phyloP scores from a whole-genome alignment of 495 filamentous ascomycete genomes.

The Penicillium coffeae region DNA sequence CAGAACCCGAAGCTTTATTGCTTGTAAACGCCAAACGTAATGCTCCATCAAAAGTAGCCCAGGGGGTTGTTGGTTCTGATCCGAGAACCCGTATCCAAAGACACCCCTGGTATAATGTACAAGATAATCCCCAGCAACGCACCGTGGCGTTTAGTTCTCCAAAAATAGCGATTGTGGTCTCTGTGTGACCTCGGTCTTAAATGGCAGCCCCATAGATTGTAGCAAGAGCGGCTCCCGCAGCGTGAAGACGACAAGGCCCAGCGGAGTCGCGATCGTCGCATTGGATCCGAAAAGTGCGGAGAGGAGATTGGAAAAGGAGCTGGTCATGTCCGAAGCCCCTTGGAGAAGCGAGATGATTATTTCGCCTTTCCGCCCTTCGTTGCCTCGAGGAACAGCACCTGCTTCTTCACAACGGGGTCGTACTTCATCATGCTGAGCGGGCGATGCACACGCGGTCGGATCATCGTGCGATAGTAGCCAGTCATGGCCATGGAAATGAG shows the following conservation, averaged over 20 bases:
- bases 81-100: not conserved
- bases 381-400: slow-evolving; percentile 90
- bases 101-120: slow-evolving; percentile 25
- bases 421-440: slow-evolving; percentile 98
- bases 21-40: slow-evolving; percentile 27
- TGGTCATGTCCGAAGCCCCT: not conserved
- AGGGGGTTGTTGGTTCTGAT: too few species aligned
- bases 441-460: slow-evolving; percentile 72
- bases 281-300: not conserved
- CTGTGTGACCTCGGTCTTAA: too few species aligned
- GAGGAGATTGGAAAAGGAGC: not conserved
- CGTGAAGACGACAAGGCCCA: too few species aligned
- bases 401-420: slow-evolving; percentile 94
- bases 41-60: slow-evolving; percentile 26
- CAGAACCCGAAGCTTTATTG: slow-evolving; percentile 22
- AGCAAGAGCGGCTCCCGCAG: too few species aligned
- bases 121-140: slow-evolving; percentile 12
- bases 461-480: slow-evolving; percentile 88
- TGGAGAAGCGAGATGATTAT: slow-evolving; percentile 14
- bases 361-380: slow-evolving; percentile 58
- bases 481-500: slow-evolving; percentile 98
- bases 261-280: too few species aligned
- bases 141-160: too few species aligned
- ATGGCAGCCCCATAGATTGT: too few species aligned
- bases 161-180: too few species aligned